Conservation (phyloP, 768 basidiomycete genomes). For the Pholiota conissans region DNA sequence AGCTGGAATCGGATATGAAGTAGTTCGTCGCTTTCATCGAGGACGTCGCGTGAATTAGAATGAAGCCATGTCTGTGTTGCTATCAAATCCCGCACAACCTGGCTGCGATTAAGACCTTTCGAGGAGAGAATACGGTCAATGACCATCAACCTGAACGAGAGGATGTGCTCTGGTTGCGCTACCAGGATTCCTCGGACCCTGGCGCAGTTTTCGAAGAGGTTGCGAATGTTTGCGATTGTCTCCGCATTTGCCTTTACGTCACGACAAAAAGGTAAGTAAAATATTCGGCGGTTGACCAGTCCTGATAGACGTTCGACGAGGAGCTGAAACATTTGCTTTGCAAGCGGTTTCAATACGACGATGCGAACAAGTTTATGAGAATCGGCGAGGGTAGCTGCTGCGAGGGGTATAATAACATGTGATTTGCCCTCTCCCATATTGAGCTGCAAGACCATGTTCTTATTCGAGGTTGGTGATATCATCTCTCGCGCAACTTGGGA, state of each 20-base stretch:
- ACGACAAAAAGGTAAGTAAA: constrained; percentile 51
- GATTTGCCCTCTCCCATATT: constrained; percentile 64
- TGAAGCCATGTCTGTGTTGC: constrained; percentile 27
- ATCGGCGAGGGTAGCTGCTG: constrained; percentile 39
- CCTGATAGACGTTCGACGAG: constrained; percentile 43
- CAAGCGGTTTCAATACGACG: constrained; percentile 48
- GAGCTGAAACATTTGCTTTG: constrained; percentile 48
- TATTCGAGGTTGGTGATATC: constrained; percentile 36
- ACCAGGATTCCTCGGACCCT: constrained; percentile 42
- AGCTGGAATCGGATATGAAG: constrained; percentile 47
- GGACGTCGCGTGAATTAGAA: constrained; percentile 32
- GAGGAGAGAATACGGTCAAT: constrained; percentile 32
- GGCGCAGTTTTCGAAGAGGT: constrained; percentile 39
- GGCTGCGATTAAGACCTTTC: not conserved
- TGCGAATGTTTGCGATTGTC: constrained; percentile 23
- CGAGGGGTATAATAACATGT: constrained; percentile 49
- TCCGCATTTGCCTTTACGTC: constrained; percentile 22
- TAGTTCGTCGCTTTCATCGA: constrained; percentile 51
- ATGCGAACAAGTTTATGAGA: constrained; percentile 44
- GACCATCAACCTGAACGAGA: constrained; percentile 49
- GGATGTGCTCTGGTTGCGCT: constrained; percentile 52
- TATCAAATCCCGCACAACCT: constrained; percentile 20
- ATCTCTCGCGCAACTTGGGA: constrained; percentile 42
- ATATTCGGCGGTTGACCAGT: constrained; percentile 46
- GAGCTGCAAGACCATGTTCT: constrained; percentile 46